Conservation (phyloP, 768 basidiomycete species). For the Amanita pseudoporphyria region DNA sequence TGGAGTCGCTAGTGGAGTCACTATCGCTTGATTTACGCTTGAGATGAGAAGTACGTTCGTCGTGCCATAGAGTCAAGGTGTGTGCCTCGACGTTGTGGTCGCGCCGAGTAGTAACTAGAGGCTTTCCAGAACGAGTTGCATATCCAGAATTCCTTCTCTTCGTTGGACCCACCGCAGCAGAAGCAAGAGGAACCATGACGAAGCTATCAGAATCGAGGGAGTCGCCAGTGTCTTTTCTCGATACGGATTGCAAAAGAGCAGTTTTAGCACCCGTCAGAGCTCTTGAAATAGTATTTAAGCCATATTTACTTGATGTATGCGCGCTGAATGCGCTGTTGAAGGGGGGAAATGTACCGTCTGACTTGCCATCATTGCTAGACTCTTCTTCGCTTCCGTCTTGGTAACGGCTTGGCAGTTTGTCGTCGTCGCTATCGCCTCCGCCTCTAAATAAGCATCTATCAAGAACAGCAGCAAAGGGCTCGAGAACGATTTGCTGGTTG, state of each 20-base stretch:
- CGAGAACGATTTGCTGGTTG: constrained; percentile 12
- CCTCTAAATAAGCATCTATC: constrained; percentile 18
- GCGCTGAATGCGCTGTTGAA: not conserved
- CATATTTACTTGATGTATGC: constrained; percentile 1
- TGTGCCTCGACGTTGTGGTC: not conserved
- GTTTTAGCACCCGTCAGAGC: not conserved
- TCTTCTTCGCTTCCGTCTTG: constrained; percentile 1
- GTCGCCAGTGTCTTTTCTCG: not conserved
- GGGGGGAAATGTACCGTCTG: not conserved
- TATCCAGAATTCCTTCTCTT: not conserved
- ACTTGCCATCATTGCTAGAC: not conserved
- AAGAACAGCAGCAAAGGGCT: constrained; percentile 25
- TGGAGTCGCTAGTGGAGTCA: constrained; percentile 32
- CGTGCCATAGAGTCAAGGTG: not conserved
- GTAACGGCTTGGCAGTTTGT: not conserved
- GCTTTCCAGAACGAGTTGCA: not conserved
- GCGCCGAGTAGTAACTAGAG: not conserved
- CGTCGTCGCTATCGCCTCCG: constrained; percentile 12
- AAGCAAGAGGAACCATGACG: constrained; percentile 1
- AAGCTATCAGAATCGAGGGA: not conserved
- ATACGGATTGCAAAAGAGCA: not conserved
- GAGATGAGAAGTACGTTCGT: not conserved
- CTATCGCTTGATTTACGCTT: constrained; percentile 19
- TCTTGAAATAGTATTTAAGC: not conserved
- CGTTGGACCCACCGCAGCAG: not conserved